Base-by-base conservation (phyloP, 345 rosid genomes). In the Diplotaxis tenuifolia region DNA sequence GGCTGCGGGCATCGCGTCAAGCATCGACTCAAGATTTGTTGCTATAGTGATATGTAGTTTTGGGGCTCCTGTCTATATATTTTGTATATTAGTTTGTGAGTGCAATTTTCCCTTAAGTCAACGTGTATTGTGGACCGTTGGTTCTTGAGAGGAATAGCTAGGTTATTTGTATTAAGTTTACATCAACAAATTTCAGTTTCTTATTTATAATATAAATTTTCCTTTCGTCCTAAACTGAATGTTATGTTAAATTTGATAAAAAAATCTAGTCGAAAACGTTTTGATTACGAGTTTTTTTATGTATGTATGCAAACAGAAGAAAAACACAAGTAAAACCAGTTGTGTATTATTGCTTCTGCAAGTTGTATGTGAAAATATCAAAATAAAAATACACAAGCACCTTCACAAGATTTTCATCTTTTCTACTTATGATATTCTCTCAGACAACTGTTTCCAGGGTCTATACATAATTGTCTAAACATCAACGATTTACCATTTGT, bases 101-200 rank as follows among this genome's bases (percentile, higher is more conserved):
- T 6, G 28, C 28, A 5, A 63, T 49, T 49, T 49, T 76, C 34
- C 80, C 80, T 65, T 54, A 25, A 76, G 72, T 64, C 72, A 76
- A 58, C 62, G 56, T 71, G 62, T 58, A 55, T 38, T 45, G 71
- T 76, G 64, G 75, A 76, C 79, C 71, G 66, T 63, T 70, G 70
- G 74, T 68, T 40, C 59, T 69, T 40, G 70, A 55, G 67, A 56
- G 75, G 71, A 76, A 47, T 64, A 76, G 71, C 66, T 76, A 62
- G 65, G 28, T 68, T 75, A 60, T 47, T 42, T 55, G 50, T 70
- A 45, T 54, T n/a, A 12, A 10, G 15, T 75, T 68, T 18, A 25
- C 36, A 61, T 67, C 14, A 67, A 29, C 7, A 50, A 5, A 50
- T 12, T 53, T 59, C 52, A 23, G 11, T 58, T 11, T 58, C 4